phyloP scores from a whole-genome alignment of 805 yeast species.

The Nakazawaea populi region DNA sequence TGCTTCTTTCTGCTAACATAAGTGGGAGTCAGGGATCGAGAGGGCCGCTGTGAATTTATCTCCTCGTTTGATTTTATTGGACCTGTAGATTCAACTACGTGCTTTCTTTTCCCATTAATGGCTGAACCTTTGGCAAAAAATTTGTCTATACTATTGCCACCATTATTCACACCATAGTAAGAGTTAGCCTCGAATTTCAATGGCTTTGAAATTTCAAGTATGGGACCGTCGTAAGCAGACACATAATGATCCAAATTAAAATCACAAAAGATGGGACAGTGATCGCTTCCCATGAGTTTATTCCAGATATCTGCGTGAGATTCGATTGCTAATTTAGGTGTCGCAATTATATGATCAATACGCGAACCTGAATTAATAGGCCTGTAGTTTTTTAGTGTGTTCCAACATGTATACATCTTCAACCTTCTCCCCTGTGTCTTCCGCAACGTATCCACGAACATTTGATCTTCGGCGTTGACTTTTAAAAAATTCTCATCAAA shows the following conservation, averaged over 20 bases:
- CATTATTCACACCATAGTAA: conserved; percentile 33
- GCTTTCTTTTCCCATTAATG: background rate
- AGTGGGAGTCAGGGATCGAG: conserved; percentile 1
- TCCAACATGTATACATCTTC: conserved; percentile 90
- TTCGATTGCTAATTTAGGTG: conserved; percentile 27
- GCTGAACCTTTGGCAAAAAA: conserved; percentile 17
- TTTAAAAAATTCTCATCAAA: background rate
- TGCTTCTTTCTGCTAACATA: conserved; percentile 15
- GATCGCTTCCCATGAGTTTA: conserved; percentile 80
- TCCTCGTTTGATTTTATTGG: conserved; percentile 3
- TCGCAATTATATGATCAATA: conserved; percentile 67
- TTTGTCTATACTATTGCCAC: conserved; percentile 21
- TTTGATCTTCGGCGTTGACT: conserved; percentile 19
- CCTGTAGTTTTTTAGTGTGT: conserved; percentile 66
- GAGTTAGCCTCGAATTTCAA: conserved; percentile 46
- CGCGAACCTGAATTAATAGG: conserved; percentile 86
- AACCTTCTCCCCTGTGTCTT: conserved; percentile 46
- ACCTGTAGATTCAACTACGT: background rate
- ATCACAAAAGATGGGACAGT: conserved; percentile 85
- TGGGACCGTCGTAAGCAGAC: background rate
- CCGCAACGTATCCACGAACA: conserved; percentile 57
- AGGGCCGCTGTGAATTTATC: background rate
- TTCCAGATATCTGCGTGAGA: conserved; percentile 59
- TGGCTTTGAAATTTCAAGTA: conserved; percentile 18
- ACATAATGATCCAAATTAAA: conserved; percentile 20